Conservation (phyloP, 495 filamentous ascomycete genomes). For the Staphylotrichum tortipilum region DNA sequence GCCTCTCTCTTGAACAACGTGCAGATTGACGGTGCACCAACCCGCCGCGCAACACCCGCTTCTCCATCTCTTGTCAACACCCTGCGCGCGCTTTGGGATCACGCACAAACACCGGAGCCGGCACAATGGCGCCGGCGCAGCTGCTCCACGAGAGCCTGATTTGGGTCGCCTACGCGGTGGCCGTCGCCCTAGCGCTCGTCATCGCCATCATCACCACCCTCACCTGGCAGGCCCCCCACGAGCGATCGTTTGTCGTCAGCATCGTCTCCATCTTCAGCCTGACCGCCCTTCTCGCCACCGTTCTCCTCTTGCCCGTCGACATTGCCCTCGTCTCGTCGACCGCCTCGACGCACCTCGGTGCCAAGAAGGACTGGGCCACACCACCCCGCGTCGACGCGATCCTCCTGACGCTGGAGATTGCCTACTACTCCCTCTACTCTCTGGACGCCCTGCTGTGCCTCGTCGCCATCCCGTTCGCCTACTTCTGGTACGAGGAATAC, state of each 20-base stretch:
- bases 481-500: slow-evolving; percentile 98
- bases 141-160: slow-evolving; percentile 78
- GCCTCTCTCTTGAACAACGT: not conserved
- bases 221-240: slow-evolving; percentile 77
- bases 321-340: slow-evolving; percentile 91
- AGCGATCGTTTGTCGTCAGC: slow-evolving; percentile 72
- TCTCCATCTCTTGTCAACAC: no score
- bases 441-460: slow-evolving; percentile 88
- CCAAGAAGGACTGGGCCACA: slow-evolving; percentile 91
- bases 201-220: slow-evolving; percentile 76
- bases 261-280: slow-evolving; percentile 78
- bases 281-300: slow-evolving; percentile 79
- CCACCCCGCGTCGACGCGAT: slow-evolving; percentile 68
- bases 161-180: slow-evolving; percentile 84
- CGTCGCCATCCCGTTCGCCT: slow-evolving; percentile 85
- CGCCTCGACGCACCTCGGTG: slow-evolving; percentile 61
- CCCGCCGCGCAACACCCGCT: no score
- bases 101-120: no score
- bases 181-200: slow-evolving; percentile 58
- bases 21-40: not conserved
- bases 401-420: slow-evolving; percentile 65
- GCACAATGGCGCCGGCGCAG: slow-evolving; percentile 47
- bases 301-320: slow-evolving; percentile 88
- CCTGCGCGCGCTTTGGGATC: no score
- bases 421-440: slow-evolving; percentile 90